Base-by-base conservation (phyloP, 2,329 filamentous ascomycete genomes). In the Pseudogymnoascus sp. region DNA sequence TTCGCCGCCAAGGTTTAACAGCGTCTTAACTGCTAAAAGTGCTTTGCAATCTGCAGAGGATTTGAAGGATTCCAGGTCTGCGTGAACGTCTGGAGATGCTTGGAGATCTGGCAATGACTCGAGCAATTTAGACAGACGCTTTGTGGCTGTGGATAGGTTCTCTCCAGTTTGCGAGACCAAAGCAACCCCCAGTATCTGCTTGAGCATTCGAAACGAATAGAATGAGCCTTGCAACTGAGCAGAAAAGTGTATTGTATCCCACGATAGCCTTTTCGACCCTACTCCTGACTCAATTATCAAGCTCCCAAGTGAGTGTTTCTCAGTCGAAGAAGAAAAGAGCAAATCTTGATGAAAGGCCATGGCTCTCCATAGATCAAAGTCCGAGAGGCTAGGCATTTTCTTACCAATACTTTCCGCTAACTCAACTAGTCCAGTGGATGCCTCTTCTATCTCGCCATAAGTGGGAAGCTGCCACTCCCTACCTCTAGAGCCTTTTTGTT, bases 171-270 rank as follows among this genome's bases (percentile, higher is more conserved):
- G 33, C 26, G 59, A 38, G 26, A 19, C 59, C 21, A 61, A 16
- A 16, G 24, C 47, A 35, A 73, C 40, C n/a, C n/a, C 56, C 16
- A 66, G 50, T 5, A 73, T 67, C 47, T 74, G 72, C 44, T 69
- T 69, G 7, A 74, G 64, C 14, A 74, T 71, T 26, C 72, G 69
- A 53, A 73, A 70, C 7, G 72, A 73, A 63, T 74, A 73, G 37
- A 67, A 69, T 2, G 70, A 72, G 14, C 68, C 70, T 61, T 74
- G 70, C 16, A 73, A 62, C 59, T 73, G 71, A 50, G 71, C 70
- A 13, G 68, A 65, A 26, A 71, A 68, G 26, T 74, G 73, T 29
- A 74, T 63, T 7, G 67, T 61, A 40, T 74, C 71, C 73, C 73
- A 74, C n/a, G 62, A 67, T 29, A 70, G 66, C 24, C 63, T 61